A percentile compares a stretch with the other conserved stretches of the same genome.
Conservation (phyloP, 1,284 basidiomycete species). For the Golubevia pallescens region DNA sequence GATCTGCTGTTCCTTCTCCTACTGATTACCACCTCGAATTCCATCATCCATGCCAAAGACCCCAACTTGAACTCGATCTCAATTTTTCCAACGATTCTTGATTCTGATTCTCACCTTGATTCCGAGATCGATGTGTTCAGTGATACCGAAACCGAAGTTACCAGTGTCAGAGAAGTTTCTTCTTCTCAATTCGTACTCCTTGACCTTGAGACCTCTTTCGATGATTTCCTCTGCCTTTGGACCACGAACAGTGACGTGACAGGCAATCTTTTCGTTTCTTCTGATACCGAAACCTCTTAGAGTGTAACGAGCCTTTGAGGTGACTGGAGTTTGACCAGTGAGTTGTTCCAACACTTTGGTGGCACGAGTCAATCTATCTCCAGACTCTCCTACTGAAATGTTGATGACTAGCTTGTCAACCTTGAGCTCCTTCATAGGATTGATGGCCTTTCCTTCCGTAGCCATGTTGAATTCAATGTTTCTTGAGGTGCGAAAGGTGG, state of each 20-base stretch:
- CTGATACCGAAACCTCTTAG: slow-evolving; percentile 65
- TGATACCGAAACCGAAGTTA: slow-evolving; percentile 20
- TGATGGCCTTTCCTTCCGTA: slow-evolving; percentile 3
- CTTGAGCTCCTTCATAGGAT: slow-evolving; percentile 52
- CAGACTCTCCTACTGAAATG: slow-evolving; percentile 65
- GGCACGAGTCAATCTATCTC: slow-evolving; percentile 64
- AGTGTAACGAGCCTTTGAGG: slow-evolving; percentile 64
- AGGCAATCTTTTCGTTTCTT: slow-evolving; percentile 65
- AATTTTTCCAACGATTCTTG: not conserved
- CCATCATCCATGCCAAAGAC: not conserved
- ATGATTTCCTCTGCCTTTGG: slow-evolving; percentile 65
- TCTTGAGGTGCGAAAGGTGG: not conserved
- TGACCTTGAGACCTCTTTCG: slow-evolving; percentile 65
- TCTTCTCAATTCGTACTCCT: slow-evolving; percentile 64
- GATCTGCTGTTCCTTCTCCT: too few relatives aligned
- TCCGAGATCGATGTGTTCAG: slow-evolving; percentile 61
- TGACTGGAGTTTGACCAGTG: slow-evolving; percentile 64
- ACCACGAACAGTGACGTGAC: slow-evolving; percentile 64
- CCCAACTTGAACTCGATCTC: not conserved
- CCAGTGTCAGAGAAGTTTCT: slow-evolving; percentile 55
- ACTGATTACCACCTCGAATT: too few relatives aligned
- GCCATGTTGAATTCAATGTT: not conserved
- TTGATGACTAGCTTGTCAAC: slow-evolving; percentile 65
- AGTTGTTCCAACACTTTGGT: slow-evolving; percentile 65
- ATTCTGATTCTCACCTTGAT: slow-evolving; percentile 25